Conservation (phyloP, 192 early-diverging fungal genomes). For the Backusella macrospora region DNA sequence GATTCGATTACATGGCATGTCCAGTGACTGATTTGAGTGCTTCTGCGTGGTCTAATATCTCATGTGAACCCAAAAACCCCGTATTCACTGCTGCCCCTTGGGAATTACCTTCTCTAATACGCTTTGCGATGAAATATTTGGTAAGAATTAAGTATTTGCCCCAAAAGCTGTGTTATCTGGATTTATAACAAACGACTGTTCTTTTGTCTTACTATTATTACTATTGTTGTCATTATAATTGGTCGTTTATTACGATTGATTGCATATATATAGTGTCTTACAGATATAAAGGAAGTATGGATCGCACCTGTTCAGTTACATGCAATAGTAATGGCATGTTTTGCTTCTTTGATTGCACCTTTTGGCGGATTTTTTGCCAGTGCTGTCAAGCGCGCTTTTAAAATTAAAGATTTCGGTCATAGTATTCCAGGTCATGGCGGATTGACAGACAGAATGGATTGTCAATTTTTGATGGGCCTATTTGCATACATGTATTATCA, state of each 20-base stretch:
- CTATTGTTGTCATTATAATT: too few species aligned
- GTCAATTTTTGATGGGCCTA: constrained; percentile 96
- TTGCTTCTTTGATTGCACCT: constrained; percentile 94
- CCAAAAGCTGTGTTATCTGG: not conserved
- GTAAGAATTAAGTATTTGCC: constrained; percentile 14
- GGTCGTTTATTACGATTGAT: not conserved
- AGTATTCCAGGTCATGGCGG: constrained; percentile 98
- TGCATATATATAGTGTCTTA: constrained; percentile 17
- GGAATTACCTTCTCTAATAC: constrained; percentile 24
- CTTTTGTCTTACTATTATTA: too few species aligned
- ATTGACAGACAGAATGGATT: constrained; percentile 96
- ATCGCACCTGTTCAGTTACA: constrained; percentile 89
- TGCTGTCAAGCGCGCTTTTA: constrained; percentile 95
- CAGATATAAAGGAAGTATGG: constrained; percentile 58
- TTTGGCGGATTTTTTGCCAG: constrained; percentile 99
- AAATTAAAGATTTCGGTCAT: constrained; percentile 97
- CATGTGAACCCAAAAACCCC: constrained; percentile 59
- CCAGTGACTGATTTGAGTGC: constrained; percentile 57
- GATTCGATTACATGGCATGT: constrained; percentile 62
- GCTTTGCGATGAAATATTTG: constrained; percentile 15
- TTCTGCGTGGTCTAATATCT: constrained; percentile 51
- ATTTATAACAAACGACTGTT: not conserved
- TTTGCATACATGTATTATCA: constrained; percentile 92
- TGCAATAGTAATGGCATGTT: constrained; percentile 83
- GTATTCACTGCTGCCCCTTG: constrained; percentile 52